Evolutionary conservation across 352 stramenopile genomes (phyloP).

Genomic region (Pythium folliculosum): DNA sequence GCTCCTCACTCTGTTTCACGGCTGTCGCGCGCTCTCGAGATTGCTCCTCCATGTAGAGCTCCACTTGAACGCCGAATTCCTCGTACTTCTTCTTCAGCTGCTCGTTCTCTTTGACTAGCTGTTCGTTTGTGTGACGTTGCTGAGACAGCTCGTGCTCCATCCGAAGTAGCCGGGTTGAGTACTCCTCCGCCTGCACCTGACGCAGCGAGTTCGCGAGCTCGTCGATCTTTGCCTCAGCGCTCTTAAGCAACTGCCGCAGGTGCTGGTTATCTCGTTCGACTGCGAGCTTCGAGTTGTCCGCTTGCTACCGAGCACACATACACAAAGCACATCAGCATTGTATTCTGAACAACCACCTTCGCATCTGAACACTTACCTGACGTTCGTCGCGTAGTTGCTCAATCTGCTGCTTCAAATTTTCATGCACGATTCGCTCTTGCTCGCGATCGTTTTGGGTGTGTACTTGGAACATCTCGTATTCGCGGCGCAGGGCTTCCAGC

Average conservation of each 20-base stretch:
- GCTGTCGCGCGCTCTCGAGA: conserved; percentile 21
- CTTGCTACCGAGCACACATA: conserved; percentile 35
- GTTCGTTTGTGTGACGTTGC: conserved; percentile 33
- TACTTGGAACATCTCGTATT: conserved; percentile 44
- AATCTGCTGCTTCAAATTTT: conserved; percentile 28
- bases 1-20: conserved; percentile 33
- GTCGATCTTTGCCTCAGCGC: conserved; percentile 46
- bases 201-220: conserved; percentile 47
- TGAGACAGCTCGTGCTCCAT: conserved; percentile 54
- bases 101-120: conserved; percentile 53
- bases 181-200: conserved; percentile 49
- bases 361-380: conserved; percentile 1
- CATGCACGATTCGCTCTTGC: conserved; percentile 19
- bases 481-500: conserved; percentile 41
- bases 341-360: neutral
- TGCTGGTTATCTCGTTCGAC: conserved; percentile 55
- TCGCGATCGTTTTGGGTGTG: conserved; percentile 34
- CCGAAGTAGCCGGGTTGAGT: conserved; percentile 45
- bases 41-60: conserved; percentile 77
- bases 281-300: conserved; percentile 50
- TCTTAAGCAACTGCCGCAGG: conserved; percentile 53
- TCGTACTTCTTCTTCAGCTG: conserved; percentile 66
- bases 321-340: neutral
- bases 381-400: conserved; percentile 39
- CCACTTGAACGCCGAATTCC: conserved; percentile 73